Percentiles rank a stretch among this genome's conserved stretches.
phyloP scores from a whole-genome alignment of 1,139 yeast species.

The Scheffersomyces titani region DNA sequence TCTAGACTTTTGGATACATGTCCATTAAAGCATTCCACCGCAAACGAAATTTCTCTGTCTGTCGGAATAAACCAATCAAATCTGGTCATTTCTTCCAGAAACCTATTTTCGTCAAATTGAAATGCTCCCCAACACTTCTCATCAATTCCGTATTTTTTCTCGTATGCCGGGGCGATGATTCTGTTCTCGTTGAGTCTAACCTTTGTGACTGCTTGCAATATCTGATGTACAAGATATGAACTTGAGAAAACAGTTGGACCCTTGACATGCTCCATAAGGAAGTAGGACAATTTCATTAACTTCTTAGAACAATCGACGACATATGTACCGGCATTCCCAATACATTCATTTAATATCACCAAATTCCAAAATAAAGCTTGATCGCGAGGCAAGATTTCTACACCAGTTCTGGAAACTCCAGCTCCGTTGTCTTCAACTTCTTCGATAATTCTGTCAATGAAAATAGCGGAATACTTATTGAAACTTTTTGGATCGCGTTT shows the following conservation, averaged over 20 bases:
- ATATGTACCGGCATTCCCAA: constrained; percentile 65
- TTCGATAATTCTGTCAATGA: constrained; percentile 56
- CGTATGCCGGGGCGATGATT: constrained; percentile 47
- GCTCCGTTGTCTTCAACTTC: constrained; percentile 87
- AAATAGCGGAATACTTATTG: constrained; percentile 42
- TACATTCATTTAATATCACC: constrained; percentile 67
- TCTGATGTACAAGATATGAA: constrained; percentile 61
- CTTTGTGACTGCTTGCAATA: constrained; percentile 64
- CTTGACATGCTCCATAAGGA: constrained; percentile 56
- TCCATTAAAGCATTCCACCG: constrained; percentile 58
- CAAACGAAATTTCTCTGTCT: constrained; percentile 56
- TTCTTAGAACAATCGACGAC: constrained; percentile 49
- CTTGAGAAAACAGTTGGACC: constrained; percentile 63
- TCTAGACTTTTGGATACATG: constrained; percentile 48
- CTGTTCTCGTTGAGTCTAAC: constrained; percentile 58
- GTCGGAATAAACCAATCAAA: constrained; percentile 80
- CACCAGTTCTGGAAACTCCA: constrained; percentile 70
- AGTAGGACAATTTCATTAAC: constrained; percentile 51
- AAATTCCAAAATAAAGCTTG: constrained; percentile 74
- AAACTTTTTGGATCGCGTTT: constrained; percentile 59
- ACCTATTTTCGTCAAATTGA: constrained; percentile 51
- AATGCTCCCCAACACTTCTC: constrained; percentile 74
- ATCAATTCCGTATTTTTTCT: constrained; percentile 31
- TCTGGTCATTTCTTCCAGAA: constrained; percentile 42
- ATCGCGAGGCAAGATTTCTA: constrained; percentile 74